Percentiles rank a stretch among this genome's conserved stretches.
These are phyloP conservation scores for Paecilomyces niveus DNA, from an alignment of 2,329 filamentous ascomycete genomes.

Conservation along the genomic window DNA sequence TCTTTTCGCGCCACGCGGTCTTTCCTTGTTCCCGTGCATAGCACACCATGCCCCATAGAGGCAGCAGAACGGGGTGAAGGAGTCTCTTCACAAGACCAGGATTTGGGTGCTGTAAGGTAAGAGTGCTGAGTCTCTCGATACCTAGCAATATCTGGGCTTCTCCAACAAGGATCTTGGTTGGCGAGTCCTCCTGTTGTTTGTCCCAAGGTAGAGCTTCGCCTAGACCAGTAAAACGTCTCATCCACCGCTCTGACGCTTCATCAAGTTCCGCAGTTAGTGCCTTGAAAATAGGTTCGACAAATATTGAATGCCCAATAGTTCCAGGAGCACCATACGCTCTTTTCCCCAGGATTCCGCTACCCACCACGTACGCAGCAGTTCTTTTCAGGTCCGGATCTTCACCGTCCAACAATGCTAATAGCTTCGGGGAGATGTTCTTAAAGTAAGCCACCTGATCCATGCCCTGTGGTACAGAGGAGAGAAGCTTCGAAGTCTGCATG, in stretches of 20 bases:
- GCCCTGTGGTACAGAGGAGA: constrained; percentile 35
- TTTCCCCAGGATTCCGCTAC: constrained; percentile 37
- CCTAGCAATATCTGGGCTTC: constrained; percentile 22
- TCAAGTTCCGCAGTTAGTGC: constrained; percentile 26
- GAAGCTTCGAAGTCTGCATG: constrained; percentile 35
- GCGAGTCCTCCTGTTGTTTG: background rate
- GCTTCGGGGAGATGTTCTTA: constrained; percentile 30
- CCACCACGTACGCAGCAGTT: constrained; percentile 36
- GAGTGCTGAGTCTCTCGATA: constrained; percentile 26
- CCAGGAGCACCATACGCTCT: constrained; percentile 31
- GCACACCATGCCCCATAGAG: constrained; percentile 35
- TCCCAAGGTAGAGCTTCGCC: constrained; percentile 5
- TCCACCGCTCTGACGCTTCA: constrained; percentile 17
- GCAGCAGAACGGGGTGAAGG: constrained; percentile 31
- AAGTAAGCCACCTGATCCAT: constrained; percentile 31
- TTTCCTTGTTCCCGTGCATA: constrained; percentile 25
- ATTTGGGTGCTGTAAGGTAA: constrained; percentile 37
- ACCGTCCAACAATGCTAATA: constrained; percentile 33
- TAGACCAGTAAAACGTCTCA: constrained; percentile 14
- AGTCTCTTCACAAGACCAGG: constrained; percentile 36
- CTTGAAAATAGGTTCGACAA: constrained; percentile 34
- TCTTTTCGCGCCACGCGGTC: constrained; percentile 18
- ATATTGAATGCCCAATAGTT: constrained; percentile 34
- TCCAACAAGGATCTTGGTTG: constrained; percentile 15
- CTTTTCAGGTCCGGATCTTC: constrained; percentile 32